These are phyloP conservation scores for Komagataella kurtzmanii DNA, from an alignment of 805 yeast species.

Conservation along the genomic window DNA sequence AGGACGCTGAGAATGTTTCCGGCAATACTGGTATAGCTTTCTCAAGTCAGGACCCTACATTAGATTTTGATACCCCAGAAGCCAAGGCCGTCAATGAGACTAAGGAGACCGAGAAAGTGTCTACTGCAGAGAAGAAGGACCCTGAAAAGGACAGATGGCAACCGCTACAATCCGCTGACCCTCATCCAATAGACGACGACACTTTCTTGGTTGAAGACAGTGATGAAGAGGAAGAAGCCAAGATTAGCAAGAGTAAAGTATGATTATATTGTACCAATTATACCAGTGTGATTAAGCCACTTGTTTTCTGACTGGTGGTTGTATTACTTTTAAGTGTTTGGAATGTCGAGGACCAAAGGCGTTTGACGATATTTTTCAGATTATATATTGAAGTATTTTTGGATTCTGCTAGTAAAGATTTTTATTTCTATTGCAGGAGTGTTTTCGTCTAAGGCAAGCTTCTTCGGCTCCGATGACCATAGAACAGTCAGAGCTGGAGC, in stretches of 20 bases:
- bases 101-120: slow-evolving; percentile 10
- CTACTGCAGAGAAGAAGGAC: slow-evolving; percentile 1
- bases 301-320: background rate
- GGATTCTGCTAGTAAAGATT: background rate
- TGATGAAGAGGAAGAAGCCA: slow-evolving; percentile 25
- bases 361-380: background rate
- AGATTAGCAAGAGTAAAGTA: slow-evolving; percentile 7
- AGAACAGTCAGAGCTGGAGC: background rate
- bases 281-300: background rate
- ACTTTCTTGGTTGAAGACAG: slow-evolving; percentile 38
- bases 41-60: background rate
- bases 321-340: too few relatives aligned
- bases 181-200: slow-evolving; percentile 28
- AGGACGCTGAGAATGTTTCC: slow-evolving; percentile 10
- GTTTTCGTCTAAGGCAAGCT: background rate
- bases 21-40: background rate
- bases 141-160: slow-evolving; percentile 23
- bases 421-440: background rate
- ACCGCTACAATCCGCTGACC: slow-evolving; percentile 23
- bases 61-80: background rate
- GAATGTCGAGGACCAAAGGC: too few relatives aligned
- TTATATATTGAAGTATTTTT: background rate
- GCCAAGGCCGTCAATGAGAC: background rate
- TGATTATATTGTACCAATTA: background rate
- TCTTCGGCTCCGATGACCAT: background rate